Evolutionary conservation across 108 stramenopile genomes (phyloP), one percentile per base, ranked within the genome.

Genomic region (Poteriospumella lacustris): DNA sequence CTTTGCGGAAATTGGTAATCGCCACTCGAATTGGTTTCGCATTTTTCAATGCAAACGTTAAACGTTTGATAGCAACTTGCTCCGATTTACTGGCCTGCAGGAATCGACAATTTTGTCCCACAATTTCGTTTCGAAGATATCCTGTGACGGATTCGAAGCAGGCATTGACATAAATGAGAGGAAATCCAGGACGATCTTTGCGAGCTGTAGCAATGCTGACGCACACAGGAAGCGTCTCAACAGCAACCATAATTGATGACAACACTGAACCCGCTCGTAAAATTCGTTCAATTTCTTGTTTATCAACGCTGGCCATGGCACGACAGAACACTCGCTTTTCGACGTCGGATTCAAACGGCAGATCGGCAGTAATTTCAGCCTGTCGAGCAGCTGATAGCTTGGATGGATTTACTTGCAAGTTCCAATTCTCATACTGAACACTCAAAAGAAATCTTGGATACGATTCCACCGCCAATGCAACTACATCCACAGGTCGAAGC

Each of bases 81-180:
- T 64, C 60, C 5, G 60, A 26, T 64, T 64, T 64, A 12, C 60
- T 34, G 24, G 60, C 60, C 36, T 64, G 60, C 5, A 64, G 31
- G 24, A 64, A 64, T 34, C 60, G 60, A 33, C 60, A 64, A 33
- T 64, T 64, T 64, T 64, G 60, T 31, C 60, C 60, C 28, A 64
- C 60, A 33, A 64, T 64, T 24, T 64, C 60, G 36, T 33, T 64
- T 12, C 60, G 15, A 31, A 5, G 3, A 64, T 64, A 64, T 64
- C 31, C 29, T 5, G 60, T 64, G 15, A 34, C 36, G 3, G 28
- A 12, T 34, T 64, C 60, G 36, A 64, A 64, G 60, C 60, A 64
- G 9, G 60, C 60, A 64, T 64, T 64, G 15, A 64, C 60, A 64
- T 64, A 64, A 31, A 64, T 64, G 28, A 64, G 36, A 34, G 60